These are phyloP conservation scores for Polygonum aviculare DNA, from an alignment of 148 eudicot genomes.

Conservation along the genomic window DNA sequence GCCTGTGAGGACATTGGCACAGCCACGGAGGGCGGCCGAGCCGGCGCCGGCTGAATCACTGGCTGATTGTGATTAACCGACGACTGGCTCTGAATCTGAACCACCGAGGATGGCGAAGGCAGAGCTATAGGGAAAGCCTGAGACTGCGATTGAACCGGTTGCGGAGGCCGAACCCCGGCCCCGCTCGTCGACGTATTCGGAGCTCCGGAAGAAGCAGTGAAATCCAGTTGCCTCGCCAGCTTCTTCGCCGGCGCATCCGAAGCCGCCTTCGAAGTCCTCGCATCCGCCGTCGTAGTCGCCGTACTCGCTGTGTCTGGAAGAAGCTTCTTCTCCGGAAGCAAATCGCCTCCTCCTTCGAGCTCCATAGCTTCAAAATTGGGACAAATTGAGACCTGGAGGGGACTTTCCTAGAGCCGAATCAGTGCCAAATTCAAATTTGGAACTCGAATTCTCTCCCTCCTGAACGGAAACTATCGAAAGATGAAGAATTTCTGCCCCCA, in stretches of 20 bases:
- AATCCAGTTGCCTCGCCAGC: slow-evolving; percentile 73
- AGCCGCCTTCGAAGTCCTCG: slow-evolving; percentile 10
- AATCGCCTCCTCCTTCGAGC: slow-evolving; percentile 31
- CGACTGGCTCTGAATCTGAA: slow-evolving; percentile 15
- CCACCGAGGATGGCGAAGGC: slow-evolving; percentile 13
- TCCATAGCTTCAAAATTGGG: slow-evolving; percentile 32
- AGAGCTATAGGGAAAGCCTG: slow-evolving; percentile 11
- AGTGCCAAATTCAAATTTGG: slow-evolving; percentile 12
- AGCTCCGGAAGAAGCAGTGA: slow-evolving; percentile 24
- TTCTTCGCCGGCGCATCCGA: slow-evolving; percentile 47
- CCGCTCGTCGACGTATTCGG: slow-evolving; percentile 11
- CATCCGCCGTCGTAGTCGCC: slow-evolving; percentile 5
- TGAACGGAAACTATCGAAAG: neutral
- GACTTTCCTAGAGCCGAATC: neutral
- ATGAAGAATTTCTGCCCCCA: neutral
- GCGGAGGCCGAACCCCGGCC: slow-evolving; percentile 20
- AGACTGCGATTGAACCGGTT: slow-evolving; percentile 17
- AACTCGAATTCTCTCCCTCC: slow-evolving; percentile 5
- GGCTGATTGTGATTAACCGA: slow-evolving; percentile 12
- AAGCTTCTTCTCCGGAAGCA: slow-evolving; percentile 30
- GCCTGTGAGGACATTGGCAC: slow-evolving; percentile 27
- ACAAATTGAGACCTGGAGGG: neutral
- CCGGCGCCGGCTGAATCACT: slow-evolving; percentile 12
- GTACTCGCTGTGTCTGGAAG: slow-evolving; percentile 2
- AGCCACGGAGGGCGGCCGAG: slow-evolving; percentile 14